phyloP scores from a whole-genome alignment of 371 early-diverging fungal genomes.

The Syncephalastrum contaminatum region DNA sequence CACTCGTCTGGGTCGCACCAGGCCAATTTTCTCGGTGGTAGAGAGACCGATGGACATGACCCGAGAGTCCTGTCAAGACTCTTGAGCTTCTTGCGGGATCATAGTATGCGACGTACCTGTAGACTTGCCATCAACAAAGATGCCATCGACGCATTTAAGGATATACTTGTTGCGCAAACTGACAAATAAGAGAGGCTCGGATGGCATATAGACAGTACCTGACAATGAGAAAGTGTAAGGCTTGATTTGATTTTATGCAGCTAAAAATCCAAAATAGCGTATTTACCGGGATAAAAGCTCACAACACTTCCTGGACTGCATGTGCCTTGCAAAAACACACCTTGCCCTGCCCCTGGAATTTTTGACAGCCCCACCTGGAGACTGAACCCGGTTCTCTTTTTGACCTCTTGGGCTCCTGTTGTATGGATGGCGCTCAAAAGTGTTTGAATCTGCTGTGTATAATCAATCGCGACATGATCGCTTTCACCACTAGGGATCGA shows the following conservation, averaged over 20 bases:
- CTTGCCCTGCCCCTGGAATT: conserved; percentile 14
- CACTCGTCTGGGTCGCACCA: conserved; percentile 51
- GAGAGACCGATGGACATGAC: conserved; percentile 39
- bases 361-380: conserved; percentile 7
- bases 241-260: not conserved
- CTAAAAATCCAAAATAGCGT: not conserved
- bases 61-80: conserved; percentile 34
- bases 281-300: conserved; percentile 35
- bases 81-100: not conserved
- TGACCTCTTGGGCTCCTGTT: not conserved
- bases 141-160: conserved; percentile 53
- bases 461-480: too few species aligned
- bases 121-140: conserved; percentile 56
- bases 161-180: conserved; percentile 57
- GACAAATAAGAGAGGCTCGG: conserved; percentile 52
- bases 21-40: conserved; percentile 58
- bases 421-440: not conserved
- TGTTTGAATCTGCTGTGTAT: too few species aligned
- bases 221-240: not conserved
- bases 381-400: conserved; percentile 1
- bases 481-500: not conserved
- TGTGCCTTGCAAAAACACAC: conserved; percentile 27
- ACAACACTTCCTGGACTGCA: conserved; percentile 20
- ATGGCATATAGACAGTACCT: conserved; percentile 53
- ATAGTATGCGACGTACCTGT: conserved; percentile 15